Base-by-base conservation (phyloP, 345 rosid species). In the Syzygium oleosum region DNA sequence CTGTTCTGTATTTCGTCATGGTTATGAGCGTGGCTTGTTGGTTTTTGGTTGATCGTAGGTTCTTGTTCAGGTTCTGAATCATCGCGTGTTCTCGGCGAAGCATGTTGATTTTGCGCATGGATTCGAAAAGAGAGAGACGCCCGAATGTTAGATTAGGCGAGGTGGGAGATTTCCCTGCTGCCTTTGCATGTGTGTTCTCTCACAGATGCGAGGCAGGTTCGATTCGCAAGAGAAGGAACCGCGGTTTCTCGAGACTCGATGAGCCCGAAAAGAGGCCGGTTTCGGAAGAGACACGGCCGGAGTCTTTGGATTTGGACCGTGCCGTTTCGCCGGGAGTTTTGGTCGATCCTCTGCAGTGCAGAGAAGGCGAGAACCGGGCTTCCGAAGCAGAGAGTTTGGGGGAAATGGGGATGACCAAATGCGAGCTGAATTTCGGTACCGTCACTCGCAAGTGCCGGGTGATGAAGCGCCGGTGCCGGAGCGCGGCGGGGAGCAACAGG, bases 71-170 rank as follows among this genome's bases (percentile, higher is more conserved):
- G 46, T 68, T 19, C 46, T 9, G 79, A 68, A 38, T 68, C 49
- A 19, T 38, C 49, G 49, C 25, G 6, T 11, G 80, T 73, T 21
- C 80, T 73, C 49, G 80, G 9, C 38, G 49, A 19, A 38, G 46
- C 25, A 92, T 94, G 94, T 88, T 92, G 90, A 90, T 92, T 53
- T 86, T 91, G 88, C 90, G 88, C 89, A 92, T 94, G 96, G 92
- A 91, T 87, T 89, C 92, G 15, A 93, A 93, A 88, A 84, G 96
- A 84, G 92, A 90, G 88, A 91, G 96, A 77, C 93, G 94, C 79
- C 94, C 94, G 21, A 94, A 92, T 84, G 94, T 94, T 86, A 94
- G 96, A 87, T 89, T 94, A 85, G 94, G 94, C 73, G 96, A 94
- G 87, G 78, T 94, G 21, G 96, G 94, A 52, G 94, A 94, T 89